Percentiles rank a stretch among this genome's conserved stretches.
Evolutionary conservation across 2,329 filamentous ascomycete species (phyloP).

Genomic region (Apiospora saccharicola): DNA sequence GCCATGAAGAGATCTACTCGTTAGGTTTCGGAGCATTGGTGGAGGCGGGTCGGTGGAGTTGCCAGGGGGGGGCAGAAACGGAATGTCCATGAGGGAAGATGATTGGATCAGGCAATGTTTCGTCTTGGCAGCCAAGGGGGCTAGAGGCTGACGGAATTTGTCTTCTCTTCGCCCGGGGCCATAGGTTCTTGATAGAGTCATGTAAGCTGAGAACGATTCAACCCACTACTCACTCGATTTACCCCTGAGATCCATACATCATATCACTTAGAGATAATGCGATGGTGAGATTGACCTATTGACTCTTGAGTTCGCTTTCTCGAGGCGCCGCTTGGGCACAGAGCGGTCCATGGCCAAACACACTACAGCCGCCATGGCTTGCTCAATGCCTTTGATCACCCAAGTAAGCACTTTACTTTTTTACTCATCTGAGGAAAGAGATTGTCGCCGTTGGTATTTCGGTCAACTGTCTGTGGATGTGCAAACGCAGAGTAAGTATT

Average conservation of each 20-base stretch:
- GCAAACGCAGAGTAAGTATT: neutral
- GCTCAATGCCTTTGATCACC: neutral
- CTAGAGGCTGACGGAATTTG: constrained; percentile 3
- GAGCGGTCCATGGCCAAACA: neutral
- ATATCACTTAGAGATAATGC: neutral
- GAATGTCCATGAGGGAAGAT: neutral
- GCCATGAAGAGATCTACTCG: constrained; percentile 34
- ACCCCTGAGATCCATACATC: neutral
- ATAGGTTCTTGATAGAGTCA: constrained; percentile 11
- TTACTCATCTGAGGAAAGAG: neutral
- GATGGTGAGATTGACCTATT: neutral
- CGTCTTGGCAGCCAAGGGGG: constrained; percentile 38
- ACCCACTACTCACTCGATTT: neutral
- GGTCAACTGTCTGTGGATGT: neutral
- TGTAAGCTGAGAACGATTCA: neutral
- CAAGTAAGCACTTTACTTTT: constrained; percentile 13
- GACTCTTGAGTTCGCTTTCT: neutral
- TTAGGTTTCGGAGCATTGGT: constrained; percentile 9
- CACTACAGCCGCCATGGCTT: constrained; percentile 13
- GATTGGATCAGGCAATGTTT: constrained; percentile 37
- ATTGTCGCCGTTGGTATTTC: neutral
- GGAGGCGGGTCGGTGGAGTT: constrained; percentile 11
- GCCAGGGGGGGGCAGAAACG: constrained; percentile 13
- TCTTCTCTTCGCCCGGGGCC: neutral
- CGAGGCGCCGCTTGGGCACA: neutral